Base-by-base conservation (phyloP, 768 basidiomycete genomes). In the Suillus paluster region DNA sequence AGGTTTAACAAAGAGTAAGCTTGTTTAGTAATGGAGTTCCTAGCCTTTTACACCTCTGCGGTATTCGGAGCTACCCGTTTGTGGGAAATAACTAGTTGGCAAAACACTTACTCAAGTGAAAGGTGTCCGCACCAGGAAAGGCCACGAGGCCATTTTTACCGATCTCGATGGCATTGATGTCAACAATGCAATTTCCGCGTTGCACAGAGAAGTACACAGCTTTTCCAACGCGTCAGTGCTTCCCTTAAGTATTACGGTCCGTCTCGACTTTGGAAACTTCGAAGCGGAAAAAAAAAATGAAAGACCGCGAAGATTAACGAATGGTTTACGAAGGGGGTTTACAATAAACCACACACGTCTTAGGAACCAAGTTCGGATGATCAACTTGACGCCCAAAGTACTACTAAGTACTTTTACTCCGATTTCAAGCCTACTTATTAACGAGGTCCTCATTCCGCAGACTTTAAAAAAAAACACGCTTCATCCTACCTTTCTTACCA, bases 401-500 rank as follows among this genome's bases (percentile, higher is more conserved):
- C n/a, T n/a, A n/a, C 15, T 9, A 30, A 19, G 10, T 27, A 27
- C 7, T 23, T 48, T 66, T 23, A 8, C 67, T 67, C 66, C 66
- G 65, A 64, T n/a, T n/a, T n/a, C n/a, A n/a, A n/a, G n/a, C 67
- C 66, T 70, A 75, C 70, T 75, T 75, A 73, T 75, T 70, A 69
- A 66, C 45, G 64, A 69, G 56, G 46, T 59, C 59, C 52, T 69
- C 66, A 62, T 72, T 70, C 68, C 66, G 59, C 70, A 65, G 61
- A 67, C 64, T 62, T 70, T n/a, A n/a, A n/a, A n/a, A n/a, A n/a
- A 70, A 71, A 74, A 64, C 56, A 70, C 70, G 71, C 73, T 75
- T 74, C 71, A 63, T 66, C 66, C 66, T 66, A 49, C 71, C 69
- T 67, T 74, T 74, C 75, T 75, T 73, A 60, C 76, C 76, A 73